Evolutionary conservation across 306 rosid genomes (phyloP).

Genomic region (Acacia confusa): DNA sequence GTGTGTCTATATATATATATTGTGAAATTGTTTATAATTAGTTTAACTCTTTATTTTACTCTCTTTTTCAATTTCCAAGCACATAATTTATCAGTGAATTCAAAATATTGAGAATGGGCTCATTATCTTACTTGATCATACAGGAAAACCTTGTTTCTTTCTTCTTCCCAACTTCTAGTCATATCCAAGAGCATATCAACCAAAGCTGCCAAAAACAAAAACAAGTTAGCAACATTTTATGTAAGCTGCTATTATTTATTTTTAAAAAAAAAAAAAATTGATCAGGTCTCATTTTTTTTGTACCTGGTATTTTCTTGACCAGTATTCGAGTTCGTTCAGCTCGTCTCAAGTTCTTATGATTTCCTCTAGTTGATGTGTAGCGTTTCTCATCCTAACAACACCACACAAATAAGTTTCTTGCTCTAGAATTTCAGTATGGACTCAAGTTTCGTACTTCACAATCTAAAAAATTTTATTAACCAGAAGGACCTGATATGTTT

Average conservation of each 20-base stretch:
- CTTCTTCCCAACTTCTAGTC: slow-evolving; percentile 67
- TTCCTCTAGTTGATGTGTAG: slow-evolving; percentile 71
- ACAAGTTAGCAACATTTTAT: slow-evolving; percentile 6
- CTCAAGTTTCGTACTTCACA: neutral
- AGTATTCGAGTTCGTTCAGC: slow-evolving; percentile 46
- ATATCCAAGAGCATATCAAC: slow-evolving; percentile 51
- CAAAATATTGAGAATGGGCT: neutral
- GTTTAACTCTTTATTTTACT: too few relatives aligned
- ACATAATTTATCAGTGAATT: neutral
- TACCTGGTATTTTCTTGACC: slow-evolving; percentile 9
- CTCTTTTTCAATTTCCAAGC: too few relatives aligned
- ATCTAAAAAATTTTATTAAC: too few relatives aligned
- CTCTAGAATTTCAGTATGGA: neutral
- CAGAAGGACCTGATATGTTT: too few relatives aligned
- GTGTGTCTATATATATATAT: too few relatives aligned
- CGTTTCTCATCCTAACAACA: slow-evolving; percentile 65
- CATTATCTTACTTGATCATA: slow-evolving; percentile 53
- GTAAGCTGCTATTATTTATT: neutral
- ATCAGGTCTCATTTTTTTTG: neutral
- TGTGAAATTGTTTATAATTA: too few relatives aligned
- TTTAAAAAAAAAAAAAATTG: too few relatives aligned
- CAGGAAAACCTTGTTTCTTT: slow-evolving; percentile 61
- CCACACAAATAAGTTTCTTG: neutral
- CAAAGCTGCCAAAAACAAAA: slow-evolving; percentile 38
- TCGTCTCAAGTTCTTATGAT: slow-evolving; percentile 70